These are phyloP conservation scores for Cucumis melo DNA, from an alignment of 306 rosid species.

Conservation along the genomic window DNA sequence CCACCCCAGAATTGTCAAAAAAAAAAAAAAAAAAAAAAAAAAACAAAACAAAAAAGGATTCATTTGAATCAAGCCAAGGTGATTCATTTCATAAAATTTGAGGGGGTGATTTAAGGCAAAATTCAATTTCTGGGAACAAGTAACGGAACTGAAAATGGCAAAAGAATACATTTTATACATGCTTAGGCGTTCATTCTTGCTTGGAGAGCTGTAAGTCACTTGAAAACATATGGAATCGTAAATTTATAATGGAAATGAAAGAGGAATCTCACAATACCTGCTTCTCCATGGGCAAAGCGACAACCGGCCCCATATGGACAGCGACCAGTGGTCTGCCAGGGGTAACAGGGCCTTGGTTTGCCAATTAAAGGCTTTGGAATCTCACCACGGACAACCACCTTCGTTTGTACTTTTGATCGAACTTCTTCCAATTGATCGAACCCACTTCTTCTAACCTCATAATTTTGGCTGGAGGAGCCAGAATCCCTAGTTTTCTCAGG, in stretches of 20 bases:
- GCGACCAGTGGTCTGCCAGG: constrained; percentile 7
- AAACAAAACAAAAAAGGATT: background rate
- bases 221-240: background rate
- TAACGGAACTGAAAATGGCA: background rate
- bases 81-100: too few relatives aligned
- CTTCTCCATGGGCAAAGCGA: constrained; percentile 16
- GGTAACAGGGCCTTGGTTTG: constrained; percentile 5
- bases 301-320: constrained; percentile 7
- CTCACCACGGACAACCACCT: background rate
- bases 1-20: background rate
- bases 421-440: constrained; percentile 3
- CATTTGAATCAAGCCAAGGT: background rate
- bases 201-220: background rate
- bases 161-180: background rate
- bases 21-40: too few relatives aligned
- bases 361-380: background rate
- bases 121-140: background rate
- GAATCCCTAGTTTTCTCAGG: background rate
- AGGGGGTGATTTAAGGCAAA: background rate
- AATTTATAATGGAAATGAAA: background rate
- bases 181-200: background rate
- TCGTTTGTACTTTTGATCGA: background rate
- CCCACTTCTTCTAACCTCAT: background rate
- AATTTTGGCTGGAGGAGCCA: background rate
- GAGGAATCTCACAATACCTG: constrained; percentile 8